These are phyloP conservation scores for Debaryomyces nepalensis DNA, from an alignment of 1,139 yeast genomes.

Conservation along the genomic window DNA sequence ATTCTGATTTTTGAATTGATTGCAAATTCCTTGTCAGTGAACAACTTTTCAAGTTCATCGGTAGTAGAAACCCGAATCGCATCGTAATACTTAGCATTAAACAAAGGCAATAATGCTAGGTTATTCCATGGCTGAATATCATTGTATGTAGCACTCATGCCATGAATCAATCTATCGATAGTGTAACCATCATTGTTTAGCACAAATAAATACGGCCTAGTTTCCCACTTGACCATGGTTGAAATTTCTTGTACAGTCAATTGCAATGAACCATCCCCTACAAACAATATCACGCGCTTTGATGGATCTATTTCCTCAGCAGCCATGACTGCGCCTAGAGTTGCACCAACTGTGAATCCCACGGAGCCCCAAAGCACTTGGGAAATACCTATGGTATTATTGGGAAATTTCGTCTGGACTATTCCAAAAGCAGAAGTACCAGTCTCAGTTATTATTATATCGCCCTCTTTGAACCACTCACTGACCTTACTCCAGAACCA, in stretches of 20 bases:
- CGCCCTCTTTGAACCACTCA: constrained; percentile 77
- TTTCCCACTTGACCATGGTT: constrained; percentile 78
- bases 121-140: constrained; percentile 86
- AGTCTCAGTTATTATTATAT: constrained; percentile 80
- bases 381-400: constrained; percentile 73
- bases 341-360: constrained; percentile 86
- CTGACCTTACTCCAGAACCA: constrained; percentile 82
- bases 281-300: constrained; percentile 78
- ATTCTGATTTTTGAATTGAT: constrained; percentile 69
- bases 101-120: constrained; percentile 65
- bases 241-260: constrained; percentile 87
- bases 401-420: constrained; percentile 77
- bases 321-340: constrained; percentile 84
- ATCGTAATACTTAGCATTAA: constrained; percentile 68
- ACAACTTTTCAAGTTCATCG: constrained; percentile 68
- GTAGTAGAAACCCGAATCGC: constrained; percentile 60
- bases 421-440: constrained; percentile 93
- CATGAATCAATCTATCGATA: constrained; percentile 87
- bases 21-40: constrained; percentile 58
- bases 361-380: constrained; percentile 92
- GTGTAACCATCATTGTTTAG: constrained; percentile 89
- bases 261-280: constrained; percentile 91
- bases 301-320: constrained; percentile 71
- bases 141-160: constrained; percentile 74
- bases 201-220: constrained; percentile 80